Conservation (phyloP, 108 stramenopile species). For the Cyclotella kingstonii region DNA sequence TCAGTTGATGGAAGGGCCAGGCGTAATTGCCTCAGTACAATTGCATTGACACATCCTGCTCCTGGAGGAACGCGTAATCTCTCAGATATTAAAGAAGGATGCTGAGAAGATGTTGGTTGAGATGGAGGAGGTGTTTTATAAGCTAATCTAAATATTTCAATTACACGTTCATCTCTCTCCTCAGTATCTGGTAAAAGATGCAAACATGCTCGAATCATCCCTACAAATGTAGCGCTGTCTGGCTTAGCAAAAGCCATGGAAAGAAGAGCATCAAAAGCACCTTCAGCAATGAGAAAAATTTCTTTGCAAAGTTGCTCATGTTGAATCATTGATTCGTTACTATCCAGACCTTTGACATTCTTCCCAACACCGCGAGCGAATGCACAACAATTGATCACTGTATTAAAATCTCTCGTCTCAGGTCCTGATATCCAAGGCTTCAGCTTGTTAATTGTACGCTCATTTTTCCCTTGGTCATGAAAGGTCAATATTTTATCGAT, state of each 20-base stretch:
- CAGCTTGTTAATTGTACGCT: not conserved
- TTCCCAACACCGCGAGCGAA: constrained; percentile 33
- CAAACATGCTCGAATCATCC: constrained; percentile 34
- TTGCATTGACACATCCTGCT: constrained; percentile 39
- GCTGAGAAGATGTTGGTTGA: not conserved
- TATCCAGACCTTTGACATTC: constrained; percentile 5
- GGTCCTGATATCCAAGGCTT: constrained; percentile 9
- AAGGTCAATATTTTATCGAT: not conserved
- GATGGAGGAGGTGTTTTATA: constrained; percentile 17
- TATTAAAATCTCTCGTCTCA: constrained; percentile 41
- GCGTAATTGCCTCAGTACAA: constrained; percentile 35
- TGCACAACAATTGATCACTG: constrained; percentile 39
- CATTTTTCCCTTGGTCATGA: not conserved
- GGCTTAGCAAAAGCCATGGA: constrained; percentile 22
- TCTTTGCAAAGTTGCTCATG: constrained; percentile 13
- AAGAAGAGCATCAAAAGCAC: constrained; percentile 20
- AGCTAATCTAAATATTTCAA: constrained; percentile 28
- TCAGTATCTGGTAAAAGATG: constrained; percentile 33
- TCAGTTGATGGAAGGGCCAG: constrained; percentile 31
- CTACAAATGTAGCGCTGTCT: constrained; percentile 30
- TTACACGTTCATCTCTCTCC: constrained; percentile 32
- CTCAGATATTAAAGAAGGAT: not conserved
- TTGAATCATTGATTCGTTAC: constrained; percentile 10
- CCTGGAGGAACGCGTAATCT: constrained; percentile 22
- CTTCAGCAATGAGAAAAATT: constrained; percentile 25